phyloP scores from a whole-genome alignment of 2,329 filamentous ascomycete species.

The Colletotrichum abscissum region DNA sequence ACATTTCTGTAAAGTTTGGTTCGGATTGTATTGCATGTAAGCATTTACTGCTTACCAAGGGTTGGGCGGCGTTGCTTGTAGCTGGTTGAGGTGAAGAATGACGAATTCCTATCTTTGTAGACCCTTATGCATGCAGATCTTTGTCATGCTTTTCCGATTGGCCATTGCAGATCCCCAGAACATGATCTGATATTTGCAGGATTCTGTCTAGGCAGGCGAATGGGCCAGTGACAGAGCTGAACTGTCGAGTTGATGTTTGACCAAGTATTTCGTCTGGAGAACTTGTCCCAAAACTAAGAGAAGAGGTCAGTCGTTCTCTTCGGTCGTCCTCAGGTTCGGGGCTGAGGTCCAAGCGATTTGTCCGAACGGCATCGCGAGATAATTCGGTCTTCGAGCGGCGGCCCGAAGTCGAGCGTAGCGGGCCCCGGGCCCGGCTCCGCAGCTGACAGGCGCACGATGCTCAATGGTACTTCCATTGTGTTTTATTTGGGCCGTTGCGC shows the following conservation, averaged over 20 bases:
- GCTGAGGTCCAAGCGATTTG: neutral
- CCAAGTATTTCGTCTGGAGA: neutral
- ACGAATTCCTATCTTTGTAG: neutral
- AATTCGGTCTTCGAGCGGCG: neutral
- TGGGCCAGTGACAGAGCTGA: neutral
- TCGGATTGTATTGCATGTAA: neutral
- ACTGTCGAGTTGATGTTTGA: neutral
- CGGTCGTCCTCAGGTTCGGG: neutral
- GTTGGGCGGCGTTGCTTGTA: neutral
- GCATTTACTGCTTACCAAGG: neutral
- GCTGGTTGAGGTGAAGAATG: neutral
- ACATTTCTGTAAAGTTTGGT: neutral
- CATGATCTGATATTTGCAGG: neutral
- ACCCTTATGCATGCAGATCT: neutral
- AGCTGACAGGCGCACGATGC: neutral
- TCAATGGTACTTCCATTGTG: neutral
- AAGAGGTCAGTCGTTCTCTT: neutral
- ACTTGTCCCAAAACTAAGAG: neutral
- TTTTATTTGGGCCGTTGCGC: neutral
- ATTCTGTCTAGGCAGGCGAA: neutral
- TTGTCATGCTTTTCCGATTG: neutral
- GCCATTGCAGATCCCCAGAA: neutral
- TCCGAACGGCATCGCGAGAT: neutral
- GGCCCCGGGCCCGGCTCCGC: neutral
- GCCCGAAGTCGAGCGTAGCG: neutral